Percentiles rank a stretch among this genome's conserved stretches.
Evolutionary conservation across 1,284 basidiomycete genomes (phyloP).

Genomic region (Sparassis latifolia): DNA sequence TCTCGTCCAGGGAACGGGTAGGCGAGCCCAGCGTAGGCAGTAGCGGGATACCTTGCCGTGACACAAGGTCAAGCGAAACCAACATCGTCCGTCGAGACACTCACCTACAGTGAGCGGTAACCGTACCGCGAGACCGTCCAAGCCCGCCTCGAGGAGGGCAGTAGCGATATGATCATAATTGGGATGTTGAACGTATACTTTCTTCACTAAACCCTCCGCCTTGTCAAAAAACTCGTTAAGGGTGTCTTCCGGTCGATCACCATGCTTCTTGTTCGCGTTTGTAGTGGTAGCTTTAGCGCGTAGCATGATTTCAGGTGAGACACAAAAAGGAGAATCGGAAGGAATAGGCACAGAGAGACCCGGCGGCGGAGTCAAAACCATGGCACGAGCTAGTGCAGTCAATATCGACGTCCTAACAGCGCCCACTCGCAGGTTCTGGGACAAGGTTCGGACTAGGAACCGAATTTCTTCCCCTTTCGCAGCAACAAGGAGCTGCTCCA

Average conservation of each 20-base stretch:
- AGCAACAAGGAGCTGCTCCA: constrained; percentile 79
- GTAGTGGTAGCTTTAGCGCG: constrained; percentile 30
- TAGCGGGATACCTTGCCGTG: constrained; percentile 52
- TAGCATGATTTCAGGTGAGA: constrained; percentile 31
- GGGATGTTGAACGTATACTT: constrained; percentile 84
- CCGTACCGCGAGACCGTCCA: constrained; percentile 53
- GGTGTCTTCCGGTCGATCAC: constrained; percentile 37
- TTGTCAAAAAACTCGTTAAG: constrained; percentile 40
- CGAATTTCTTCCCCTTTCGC: constrained; percentile 84
- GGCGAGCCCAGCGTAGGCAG: constrained; percentile 78
- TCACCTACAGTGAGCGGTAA: constrained; percentile 75
- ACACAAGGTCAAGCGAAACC: not conserved
- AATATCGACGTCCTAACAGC: constrained; percentile 84
- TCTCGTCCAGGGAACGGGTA: constrained; percentile 77
- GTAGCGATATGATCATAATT: constrained; percentile 77
- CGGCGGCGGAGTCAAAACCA: constrained; percentile 54
- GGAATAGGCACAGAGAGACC: constrained; percentile 15
- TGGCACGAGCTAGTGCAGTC: constrained; percentile 76
- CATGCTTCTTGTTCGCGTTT: constrained; percentile 38
- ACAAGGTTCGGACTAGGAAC: constrained; percentile 78
- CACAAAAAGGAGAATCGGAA: constrained; percentile 30
- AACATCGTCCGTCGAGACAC: constrained; percentile 13
- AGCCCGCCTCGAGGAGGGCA: constrained; percentile 57
- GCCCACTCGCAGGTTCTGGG: constrained; percentile 80
- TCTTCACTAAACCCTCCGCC: constrained; percentile 65